Base-by-base conservation (phyloP, 2,329 filamentous ascomycete species). In the Periconia sp. region DNA sequence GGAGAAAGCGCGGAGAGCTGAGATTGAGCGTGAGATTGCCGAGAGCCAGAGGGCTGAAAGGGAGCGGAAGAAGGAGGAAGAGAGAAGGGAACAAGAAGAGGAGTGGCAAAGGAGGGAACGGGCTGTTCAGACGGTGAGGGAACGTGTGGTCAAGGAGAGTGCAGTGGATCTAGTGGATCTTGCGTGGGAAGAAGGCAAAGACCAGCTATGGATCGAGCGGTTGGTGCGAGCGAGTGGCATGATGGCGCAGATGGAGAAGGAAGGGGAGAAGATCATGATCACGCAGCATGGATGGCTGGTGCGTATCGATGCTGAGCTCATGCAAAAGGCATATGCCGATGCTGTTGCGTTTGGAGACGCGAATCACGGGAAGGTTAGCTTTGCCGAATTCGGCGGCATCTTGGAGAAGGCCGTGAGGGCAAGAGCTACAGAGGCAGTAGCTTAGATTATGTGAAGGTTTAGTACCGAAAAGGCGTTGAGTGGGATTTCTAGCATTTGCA, bases 261-360 rank as follows among this genome's bases (percentile, higher is more conserved):
- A 56, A 11, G 59, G 49, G 18, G 39, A 52, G 8, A 50, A 70
- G 40, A 67, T 67, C 3, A 59, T 77, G 61, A 61, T 77, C 3
- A 78, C 75, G 12, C 67, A 68, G 9, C 65, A 54, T 11, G 71
- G 71, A 4, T 77, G 74, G 73, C 54, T 73, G 18, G 71, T 76
- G 0, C 63, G 56, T 34, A 59, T 78, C 5, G 65, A 66, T 22
- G 52, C 54, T 18, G 56, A 66, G 12, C 56, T 74, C 21, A 73
- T 78, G 72, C 48, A 41, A 28, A 53, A 54, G 31, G 68, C 69
- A 15, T 78, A 76, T 54, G 52, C 44, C 15, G 59, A 68, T 30
- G 67, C 63, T 4, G 64, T 66, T 39, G 46, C 48, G 1, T 52
- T 52, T 39, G 60, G 61, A 0, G 52, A 61, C 11, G 46, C 43